Conservation (phyloP, 2,329 filamentous ascomycete genomes). For the Ophiostoma sp. region DNA sequence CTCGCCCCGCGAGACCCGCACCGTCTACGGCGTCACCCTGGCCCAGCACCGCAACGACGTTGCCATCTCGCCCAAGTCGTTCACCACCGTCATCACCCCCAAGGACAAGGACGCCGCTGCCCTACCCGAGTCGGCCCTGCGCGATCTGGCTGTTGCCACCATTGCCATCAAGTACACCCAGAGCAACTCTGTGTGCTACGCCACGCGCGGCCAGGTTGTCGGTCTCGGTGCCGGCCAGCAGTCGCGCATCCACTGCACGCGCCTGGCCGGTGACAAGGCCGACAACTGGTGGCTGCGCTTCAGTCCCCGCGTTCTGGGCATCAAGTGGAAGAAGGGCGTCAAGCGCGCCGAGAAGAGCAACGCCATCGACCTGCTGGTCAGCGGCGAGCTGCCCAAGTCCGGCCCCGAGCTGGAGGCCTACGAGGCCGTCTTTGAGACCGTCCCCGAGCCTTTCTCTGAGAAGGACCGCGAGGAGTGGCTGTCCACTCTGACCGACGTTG, state of each 20-base stretch:
- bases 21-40: constrained; percentile 83
- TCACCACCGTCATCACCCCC: constrained; percentile 78
- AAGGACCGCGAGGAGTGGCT: constrained; percentile 87
- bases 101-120: constrained; percentile 72
- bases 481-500: constrained; percentile 72
- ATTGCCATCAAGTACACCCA: constrained; percentile 98
- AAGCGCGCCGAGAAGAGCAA: constrained; percentile 98
- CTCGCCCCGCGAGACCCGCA: constrained; percentile 73
- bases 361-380: constrained; percentile 91
- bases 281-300: constrained; percentile 99
- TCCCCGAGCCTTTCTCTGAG: constrained; percentile 73
- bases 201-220: constrained; percentile 85
- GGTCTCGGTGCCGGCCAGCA: constrained; percentile 95
- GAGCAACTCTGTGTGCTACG: constrained; percentile 98
- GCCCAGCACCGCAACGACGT: constrained; percentile 91
- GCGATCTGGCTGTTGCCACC: constrained; percentile 89
- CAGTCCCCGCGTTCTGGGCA: constrained; percentile 77
- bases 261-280: constrained; percentile 93
- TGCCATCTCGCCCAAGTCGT: constrained; percentile 76
- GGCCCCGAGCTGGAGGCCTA: constrained; percentile 82
- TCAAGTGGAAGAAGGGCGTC: constrained; percentile 96
- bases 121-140: constrained; percentile 74
- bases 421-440: constrained; percentile 83
- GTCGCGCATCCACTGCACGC: constrained; percentile 96
- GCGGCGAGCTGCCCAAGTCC: constrained; percentile 76